Conservation (phyloP, 108 stramenopile genomes). For the Pseudonitzschia delicatissima region DNA sequence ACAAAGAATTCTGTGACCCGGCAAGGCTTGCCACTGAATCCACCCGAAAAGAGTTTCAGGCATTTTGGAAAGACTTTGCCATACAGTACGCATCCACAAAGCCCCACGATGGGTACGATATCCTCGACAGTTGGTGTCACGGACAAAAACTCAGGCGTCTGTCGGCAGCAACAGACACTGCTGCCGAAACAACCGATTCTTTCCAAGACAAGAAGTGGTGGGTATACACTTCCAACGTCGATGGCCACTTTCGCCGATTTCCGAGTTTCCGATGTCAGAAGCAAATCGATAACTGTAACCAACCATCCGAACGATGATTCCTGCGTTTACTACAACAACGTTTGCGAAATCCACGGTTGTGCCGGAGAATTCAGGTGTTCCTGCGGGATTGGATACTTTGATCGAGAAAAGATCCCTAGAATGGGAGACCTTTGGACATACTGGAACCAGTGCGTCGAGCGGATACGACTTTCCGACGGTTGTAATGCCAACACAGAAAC, state of each 20-base stretch:
- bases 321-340: background rate
- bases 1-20: background rate
- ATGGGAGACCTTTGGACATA: background rate
- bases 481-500: background rate
- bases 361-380: background rate
- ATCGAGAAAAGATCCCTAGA: background rate
- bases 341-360: background rate
- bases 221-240: conserved; percentile 55
- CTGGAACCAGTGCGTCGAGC: background rate
- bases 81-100: conserved; percentile 26
- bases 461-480: background rate
- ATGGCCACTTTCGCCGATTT: conserved; percentile 45
- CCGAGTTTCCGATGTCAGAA: conserved; percentile 24
- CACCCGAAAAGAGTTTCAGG: background rate
- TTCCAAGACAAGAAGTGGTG: conserved; percentile 49
- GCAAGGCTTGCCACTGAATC: background rate
- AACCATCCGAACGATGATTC: too few species aligned
- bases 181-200: too few species aligned
- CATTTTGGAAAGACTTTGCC: conserved; percentile 1
- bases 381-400: background rate
- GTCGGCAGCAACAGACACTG: conserved; percentile 2
- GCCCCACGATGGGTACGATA: conserved; percentile 54
- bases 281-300: too few species aligned
- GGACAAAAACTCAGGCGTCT: conserved; percentile 19
- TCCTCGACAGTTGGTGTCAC: conserved; percentile 47